Conservation (phyloP, 2,329 filamentous ascomycete genomes). For the Penicillium brevicompactum region DNA sequence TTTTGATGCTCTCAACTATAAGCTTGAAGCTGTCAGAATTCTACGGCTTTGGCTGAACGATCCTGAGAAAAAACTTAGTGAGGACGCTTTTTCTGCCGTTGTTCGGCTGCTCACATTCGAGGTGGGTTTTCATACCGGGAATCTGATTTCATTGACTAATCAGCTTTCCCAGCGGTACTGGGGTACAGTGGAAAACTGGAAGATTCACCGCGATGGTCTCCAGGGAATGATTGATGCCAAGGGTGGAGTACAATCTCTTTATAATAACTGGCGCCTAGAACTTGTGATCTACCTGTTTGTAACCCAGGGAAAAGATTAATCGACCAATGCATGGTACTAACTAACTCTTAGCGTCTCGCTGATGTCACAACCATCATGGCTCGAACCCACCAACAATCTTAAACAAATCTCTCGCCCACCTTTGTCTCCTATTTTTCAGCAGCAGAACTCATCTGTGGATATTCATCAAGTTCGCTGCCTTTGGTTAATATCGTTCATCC, state of each 20-base stretch:
- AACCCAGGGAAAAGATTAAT: too few species aligned
- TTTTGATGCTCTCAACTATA: conserved; percentile 31
- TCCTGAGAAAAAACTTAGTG: conserved; percentile 31
- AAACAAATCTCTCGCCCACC: conserved; percentile 14
- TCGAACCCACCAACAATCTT: conserved; percentile 28
- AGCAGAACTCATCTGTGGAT: conserved; percentile 13
- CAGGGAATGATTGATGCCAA: conserved; percentile 36
- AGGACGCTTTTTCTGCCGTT: conserved; percentile 38
- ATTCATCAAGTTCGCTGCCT: conserved; percentile 30
- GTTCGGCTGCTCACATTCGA: conserved; percentile 37
- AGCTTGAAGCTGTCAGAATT: conserved; percentile 40
- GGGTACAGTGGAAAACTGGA: conserved; percentile 36
- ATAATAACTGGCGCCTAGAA: conserved; percentile 32
- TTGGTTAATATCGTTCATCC: conserved; percentile 33
- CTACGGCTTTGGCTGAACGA: conserved; percentile 37
- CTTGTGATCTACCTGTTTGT: conserved; percentile 35
- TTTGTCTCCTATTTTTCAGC: neutral
- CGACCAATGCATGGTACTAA: too few species aligned
- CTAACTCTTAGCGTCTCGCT: conserved; percentile 25
- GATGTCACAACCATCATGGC: conserved; percentile 33
- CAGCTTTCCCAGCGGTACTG: conserved; percentile 38
- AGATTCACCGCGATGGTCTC: conserved; percentile 35
- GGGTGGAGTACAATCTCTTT: conserved; percentile 33
- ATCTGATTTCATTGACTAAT: too few species aligned
- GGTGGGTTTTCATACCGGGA: too few species aligned